A percentile compares a stretch with the other conserved stretches of the same genome.
phyloP scores from a whole-genome alignment of 306 rosid genomes.

The Echinosophora koreensis region DNA sequence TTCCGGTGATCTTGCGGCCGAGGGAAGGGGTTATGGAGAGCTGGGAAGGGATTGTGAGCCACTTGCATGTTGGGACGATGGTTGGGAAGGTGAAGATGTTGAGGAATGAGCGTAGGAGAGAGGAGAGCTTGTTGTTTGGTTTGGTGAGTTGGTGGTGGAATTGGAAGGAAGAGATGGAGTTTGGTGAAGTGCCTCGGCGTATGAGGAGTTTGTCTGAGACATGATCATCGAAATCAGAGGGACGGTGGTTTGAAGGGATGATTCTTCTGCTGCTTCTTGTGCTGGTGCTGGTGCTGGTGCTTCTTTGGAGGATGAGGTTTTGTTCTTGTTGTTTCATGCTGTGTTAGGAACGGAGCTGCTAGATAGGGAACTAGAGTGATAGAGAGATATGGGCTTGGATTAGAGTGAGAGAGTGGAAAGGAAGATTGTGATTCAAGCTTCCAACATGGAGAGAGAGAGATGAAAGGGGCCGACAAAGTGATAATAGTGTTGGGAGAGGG shows the following conservation, averaged over 20 bases:
- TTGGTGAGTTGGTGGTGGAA: background rate
- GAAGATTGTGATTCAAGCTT: constrained; percentile 44
- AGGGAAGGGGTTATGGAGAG: constrained; percentile 63
- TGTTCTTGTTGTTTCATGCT: constrained; percentile 66
- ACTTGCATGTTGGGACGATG: constrained; percentile 66
- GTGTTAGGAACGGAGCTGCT: background rate
- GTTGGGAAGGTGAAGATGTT: constrained; percentile 68
- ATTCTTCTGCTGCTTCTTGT: constrained; percentile 56
- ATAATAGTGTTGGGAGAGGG: constrained; percentile 71
- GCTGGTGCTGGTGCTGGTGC: constrained; percentile 49
- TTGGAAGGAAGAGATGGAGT: constrained; percentile 29
- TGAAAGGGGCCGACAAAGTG: constrained; percentile 73
- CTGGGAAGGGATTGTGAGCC: constrained; percentile 71
- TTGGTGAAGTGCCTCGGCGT: constrained; percentile 51
- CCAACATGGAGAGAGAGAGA: background rate
- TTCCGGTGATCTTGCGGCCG: constrained; percentile 81
- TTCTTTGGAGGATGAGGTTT: constrained; percentile 62
- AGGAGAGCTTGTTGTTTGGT: constrained; percentile 55
- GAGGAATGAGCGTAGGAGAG: constrained; percentile 69
- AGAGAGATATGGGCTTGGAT: background rate
- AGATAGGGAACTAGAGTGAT: constrained; percentile 13
- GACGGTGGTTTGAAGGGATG: constrained; percentile 51
- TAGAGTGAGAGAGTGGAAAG: background rate
- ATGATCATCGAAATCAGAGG: constrained; percentile 46
- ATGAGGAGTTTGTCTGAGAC: constrained; percentile 60